These are phyloP conservation scores for Pulicaria dysenterica DNA, from an alignment of 129 eudicot genomes.

Conservation along the genomic window DNA sequence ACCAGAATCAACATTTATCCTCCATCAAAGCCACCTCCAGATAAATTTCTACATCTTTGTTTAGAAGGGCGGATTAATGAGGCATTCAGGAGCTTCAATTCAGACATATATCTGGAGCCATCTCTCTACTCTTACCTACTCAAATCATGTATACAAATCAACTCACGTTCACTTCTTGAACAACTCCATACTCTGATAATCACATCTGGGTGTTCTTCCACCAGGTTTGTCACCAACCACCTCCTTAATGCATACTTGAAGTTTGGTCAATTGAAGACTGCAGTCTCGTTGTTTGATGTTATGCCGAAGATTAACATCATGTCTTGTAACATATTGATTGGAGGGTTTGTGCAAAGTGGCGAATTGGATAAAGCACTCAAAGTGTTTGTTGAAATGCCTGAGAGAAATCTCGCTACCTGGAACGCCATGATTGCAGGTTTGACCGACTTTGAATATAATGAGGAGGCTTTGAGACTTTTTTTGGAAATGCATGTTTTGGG, in stretches of 20 bases:
- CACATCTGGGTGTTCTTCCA: conserved; percentile 54
- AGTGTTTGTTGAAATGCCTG: conserved; percentile 66
- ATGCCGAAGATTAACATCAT: conserved; percentile 71
- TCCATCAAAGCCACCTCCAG: conserved; percentile 34
- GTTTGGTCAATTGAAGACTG: conserved; percentile 41
- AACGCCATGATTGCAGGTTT: conserved; percentile 70
- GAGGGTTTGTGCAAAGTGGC: conserved; percentile 57
- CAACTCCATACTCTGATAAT: conserved; percentile 76
- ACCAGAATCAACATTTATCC: conserved; percentile 22
- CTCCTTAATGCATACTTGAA: conserved; percentile 64
- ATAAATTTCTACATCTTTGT: conserved; percentile 27
- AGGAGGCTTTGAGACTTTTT: conserved; percentile 60
- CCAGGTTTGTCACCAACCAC: conserved; percentile 65
- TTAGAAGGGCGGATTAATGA: conserved; percentile 43
- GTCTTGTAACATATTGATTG: conserved; percentile 75
- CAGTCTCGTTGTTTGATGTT: conserved; percentile 53
- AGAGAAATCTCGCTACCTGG: conserved; percentile 75
- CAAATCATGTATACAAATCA: conserved; percentile 48
- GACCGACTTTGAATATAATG: conserved; percentile 55
- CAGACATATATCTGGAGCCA: conserved; percentile 50
- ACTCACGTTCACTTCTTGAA: conserved; percentile 43
- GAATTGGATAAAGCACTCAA: conserved; percentile 57
- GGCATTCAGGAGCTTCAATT: conserved; percentile 56
- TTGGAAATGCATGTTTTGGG: conserved; percentile 54
- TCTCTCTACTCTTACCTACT: conserved; percentile 64